A percentile compares a stretch with the other conserved stretches of the same genome.
Conservation (phyloP, 345 rosid species). For the Dimocarpus longan region DNA sequence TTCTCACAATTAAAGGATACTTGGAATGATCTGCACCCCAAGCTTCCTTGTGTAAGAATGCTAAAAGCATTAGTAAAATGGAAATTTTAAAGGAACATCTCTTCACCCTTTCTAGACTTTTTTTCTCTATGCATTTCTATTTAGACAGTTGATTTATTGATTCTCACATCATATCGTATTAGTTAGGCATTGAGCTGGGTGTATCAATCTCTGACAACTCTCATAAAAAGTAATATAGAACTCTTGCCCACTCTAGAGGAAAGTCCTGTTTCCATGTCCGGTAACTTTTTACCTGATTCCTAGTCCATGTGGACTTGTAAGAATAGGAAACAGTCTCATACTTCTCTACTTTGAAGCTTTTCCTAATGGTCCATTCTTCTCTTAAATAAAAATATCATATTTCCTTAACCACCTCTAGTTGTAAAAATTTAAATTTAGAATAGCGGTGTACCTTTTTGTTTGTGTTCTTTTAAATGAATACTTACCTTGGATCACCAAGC, state of each 20-base stretch:
- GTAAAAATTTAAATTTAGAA: not conserved
- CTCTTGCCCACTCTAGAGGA: not conserved
- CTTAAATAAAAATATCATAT: no score
- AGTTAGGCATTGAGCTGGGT: not conserved
- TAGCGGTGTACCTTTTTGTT: not conserved
- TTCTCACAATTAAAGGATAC: slow-evolving; percentile 7
- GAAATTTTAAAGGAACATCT: not conserved
- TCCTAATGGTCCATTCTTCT: not conserved
- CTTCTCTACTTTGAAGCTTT: not conserved
- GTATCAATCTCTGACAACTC: not conserved
- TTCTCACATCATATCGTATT: not conserved
- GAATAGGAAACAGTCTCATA: not conserved
- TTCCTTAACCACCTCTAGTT: not conserved
- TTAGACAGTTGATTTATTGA: not conserved
- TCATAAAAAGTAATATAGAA: not conserved
- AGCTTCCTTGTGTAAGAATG: not conserved
- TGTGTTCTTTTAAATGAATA: not conserved
- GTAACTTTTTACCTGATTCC: slow-evolving; percentile 3
- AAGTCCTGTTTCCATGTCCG: not conserved
- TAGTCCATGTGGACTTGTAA: not conserved
- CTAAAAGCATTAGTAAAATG: not conserved
- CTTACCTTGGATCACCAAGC: not conserved
- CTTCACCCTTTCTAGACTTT: not conserved
- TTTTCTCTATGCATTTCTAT: not conserved
- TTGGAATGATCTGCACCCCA: not conserved